phyloP scores from a whole-genome alignment of 495 filamentous ascomycete species.

The Neurospora cerealis region DNA sequence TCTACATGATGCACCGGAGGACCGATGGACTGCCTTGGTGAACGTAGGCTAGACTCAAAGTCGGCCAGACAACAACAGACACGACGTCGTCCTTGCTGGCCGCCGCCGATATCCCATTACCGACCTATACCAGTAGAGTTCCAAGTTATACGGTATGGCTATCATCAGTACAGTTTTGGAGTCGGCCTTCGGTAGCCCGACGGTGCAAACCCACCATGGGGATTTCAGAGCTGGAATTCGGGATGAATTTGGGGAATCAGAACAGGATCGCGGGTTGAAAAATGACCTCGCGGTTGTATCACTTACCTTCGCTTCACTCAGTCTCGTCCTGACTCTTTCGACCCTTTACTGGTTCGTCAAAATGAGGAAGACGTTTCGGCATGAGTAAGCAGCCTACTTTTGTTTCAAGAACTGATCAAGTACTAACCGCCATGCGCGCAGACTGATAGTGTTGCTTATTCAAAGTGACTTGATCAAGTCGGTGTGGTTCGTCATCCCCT shows the following conservation, averaged over 20 bases:
- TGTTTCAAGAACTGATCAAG: background rate
- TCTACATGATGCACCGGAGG: slow-evolving; percentile 6
- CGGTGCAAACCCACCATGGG: background rate
- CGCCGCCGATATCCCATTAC: background rate
- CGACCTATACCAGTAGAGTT: background rate
- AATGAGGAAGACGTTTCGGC: slow-evolving; percentile 65
- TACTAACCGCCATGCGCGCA: slow-evolving; percentile 13
- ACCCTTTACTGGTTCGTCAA: slow-evolving; percentile 63
- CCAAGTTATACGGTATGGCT: background rate
- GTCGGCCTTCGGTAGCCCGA: background rate
- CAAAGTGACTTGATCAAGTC: slow-evolving; percentile 60
- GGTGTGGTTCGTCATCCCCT: slow-evolving; percentile 52
- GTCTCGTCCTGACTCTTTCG: slow-evolving; percentile 38
- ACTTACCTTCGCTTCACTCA: slow-evolving; percentile 35
- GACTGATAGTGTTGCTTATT: slow-evolving; percentile 61
- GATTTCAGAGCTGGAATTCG: background rate
- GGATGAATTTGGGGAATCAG: background rate
- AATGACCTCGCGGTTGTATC: slow-evolving; percentile 14
- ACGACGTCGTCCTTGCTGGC: background rate
- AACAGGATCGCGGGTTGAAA: background rate
- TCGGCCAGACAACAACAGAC: slow-evolving; percentile 3
- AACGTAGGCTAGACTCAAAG: slow-evolving; percentile 12
- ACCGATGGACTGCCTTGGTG: slow-evolving; percentile 5
- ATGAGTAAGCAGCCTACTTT: slow-evolving; percentile 44
- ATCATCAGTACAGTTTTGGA: background rate